Evolutionary conservation across 352 stramenopile genomes (phyloP).

Genomic region (Phytophthora pinifolia): DNA sequence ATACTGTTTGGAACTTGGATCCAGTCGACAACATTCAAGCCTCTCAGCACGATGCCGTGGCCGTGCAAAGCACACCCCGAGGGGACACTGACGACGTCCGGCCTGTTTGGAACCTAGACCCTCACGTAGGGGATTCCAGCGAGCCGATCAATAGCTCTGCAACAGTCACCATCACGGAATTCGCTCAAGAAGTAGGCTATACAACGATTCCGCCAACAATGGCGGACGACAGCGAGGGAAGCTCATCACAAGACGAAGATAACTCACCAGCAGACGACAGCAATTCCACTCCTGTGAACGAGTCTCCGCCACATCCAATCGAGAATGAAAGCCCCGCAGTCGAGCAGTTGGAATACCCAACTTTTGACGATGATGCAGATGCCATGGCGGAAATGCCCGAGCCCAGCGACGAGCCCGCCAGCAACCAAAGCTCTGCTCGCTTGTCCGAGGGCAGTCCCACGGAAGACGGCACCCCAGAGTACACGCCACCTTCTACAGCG

Average conservation of each 20-base stretch:
- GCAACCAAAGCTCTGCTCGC: conserved; percentile 9
- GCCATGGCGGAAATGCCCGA: neutral
- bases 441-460: conserved; percentile 7
- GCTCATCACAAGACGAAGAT: neutral
- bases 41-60: too few species aligned
- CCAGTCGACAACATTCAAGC: too few species aligned
- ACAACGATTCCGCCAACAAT: neutral
- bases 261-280: too few species aligned
- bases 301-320: neutral
- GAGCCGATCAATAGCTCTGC: neutral
- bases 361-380: neutral
- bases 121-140: conserved; percentile 16
- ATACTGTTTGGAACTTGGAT: conserved; percentile 21
- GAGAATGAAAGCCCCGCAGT: neutral
- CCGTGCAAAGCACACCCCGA: neutral
- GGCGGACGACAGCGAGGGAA: neutral
- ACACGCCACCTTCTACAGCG: conserved; percentile 22
- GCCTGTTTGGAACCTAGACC: conserved; percentile 22
- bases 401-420: neutral
- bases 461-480: conserved; percentile 22
- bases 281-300: neutral
- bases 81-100: neutral
- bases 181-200: conserved; percentile 3
- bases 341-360: neutral
- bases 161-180: neutral